Conservation (phyloP, 345 rosid genomes). For the Jatropha curcas region DNA sequence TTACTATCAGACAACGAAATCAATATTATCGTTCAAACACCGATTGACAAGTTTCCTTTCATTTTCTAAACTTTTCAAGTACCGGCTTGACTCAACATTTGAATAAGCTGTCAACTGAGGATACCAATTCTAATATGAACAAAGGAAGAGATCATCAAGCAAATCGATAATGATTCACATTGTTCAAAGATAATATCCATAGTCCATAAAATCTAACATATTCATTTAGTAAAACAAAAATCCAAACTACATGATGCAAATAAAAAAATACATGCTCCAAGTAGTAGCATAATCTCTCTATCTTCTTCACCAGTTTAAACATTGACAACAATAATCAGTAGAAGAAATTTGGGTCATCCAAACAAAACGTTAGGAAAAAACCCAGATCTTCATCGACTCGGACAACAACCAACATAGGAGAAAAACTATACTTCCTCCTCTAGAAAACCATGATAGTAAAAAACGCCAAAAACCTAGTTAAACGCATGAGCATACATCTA, state of each 20-base stretch:
- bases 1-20: no score
- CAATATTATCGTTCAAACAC: no score
- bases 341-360: constrained; percentile 30
- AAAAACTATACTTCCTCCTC: constrained; percentile 13
- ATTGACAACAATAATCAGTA: constrained; percentile 23
- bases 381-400: constrained; percentile 34
- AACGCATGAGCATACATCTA: constrained; percentile 34
- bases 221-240: background rate
- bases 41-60: no score
- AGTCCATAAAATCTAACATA: background rate
- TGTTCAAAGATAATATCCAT: background rate
- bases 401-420: constrained; percentile 21
- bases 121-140: background rate
- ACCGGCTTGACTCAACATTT: background rate
- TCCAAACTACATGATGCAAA: constrained; percentile 14
- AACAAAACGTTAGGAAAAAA: constrained; percentile 24
- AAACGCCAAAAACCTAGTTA: constrained; percentile 38
- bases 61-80: no score
- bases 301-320: constrained; percentile 23
- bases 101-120: no score
- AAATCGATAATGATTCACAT: background rate
- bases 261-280: constrained; percentile 5
- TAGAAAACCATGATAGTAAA: background rate
- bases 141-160: background rate
- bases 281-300: constrained; percentile 17